These are phyloP conservation scores for Debaryomyces prosopidis DNA, from an alignment of 805 yeast genomes.

Conservation along the genomic window DNA sequence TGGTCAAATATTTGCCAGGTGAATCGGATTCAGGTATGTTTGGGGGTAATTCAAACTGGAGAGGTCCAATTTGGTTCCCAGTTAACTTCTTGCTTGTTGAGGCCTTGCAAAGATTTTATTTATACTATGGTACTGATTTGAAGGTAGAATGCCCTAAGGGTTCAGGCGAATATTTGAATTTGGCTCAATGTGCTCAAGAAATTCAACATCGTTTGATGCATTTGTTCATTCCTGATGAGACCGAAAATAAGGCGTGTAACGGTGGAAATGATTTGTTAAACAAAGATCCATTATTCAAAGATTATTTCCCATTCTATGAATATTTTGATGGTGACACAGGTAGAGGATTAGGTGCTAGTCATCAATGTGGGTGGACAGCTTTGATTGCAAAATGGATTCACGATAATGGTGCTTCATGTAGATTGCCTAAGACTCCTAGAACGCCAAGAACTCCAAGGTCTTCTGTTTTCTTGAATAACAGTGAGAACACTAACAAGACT, in stretches of 20 bases:
- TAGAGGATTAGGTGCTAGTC: conserved; percentile 88
- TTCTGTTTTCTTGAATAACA: conserved; percentile 21
- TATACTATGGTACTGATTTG: conserved; percentile 84
- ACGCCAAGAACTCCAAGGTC: conserved; percentile 30
- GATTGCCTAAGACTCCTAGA: conserved; percentile 48
- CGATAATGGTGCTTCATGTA: conserved; percentile 76
- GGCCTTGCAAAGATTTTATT: conserved; percentile 79
- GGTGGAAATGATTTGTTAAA: conserved; percentile 59
- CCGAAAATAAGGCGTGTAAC: conserved; percentile 73
- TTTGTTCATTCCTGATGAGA: conserved; percentile 67
- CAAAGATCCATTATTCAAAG: conserved; percentile 69
- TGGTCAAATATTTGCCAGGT: conserved; percentile 77
- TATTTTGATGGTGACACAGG: conserved; percentile 95
- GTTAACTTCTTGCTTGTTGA: conserved; percentile 84
- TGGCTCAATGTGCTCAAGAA: conserved; percentile 90
- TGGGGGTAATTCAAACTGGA: conserved; percentile 97
- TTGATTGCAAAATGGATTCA: conserved; percentile 89
- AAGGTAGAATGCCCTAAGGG: conserved; percentile 88
- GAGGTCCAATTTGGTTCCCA: conserved; percentile 98
- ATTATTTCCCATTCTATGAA: conserved; percentile 77
- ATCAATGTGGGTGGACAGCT: conserved; percentile 97
- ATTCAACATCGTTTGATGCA: conserved; percentile 82
- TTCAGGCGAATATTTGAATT: conserved; percentile 70
- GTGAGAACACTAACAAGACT: conserved; percentile 5
- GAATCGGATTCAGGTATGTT: conserved; percentile 91